These are phyloP conservation scores for Malassezia caprae DNA, from an alignment of 1,284 basidiomycete genomes.

Conservation along the genomic window DNA sequence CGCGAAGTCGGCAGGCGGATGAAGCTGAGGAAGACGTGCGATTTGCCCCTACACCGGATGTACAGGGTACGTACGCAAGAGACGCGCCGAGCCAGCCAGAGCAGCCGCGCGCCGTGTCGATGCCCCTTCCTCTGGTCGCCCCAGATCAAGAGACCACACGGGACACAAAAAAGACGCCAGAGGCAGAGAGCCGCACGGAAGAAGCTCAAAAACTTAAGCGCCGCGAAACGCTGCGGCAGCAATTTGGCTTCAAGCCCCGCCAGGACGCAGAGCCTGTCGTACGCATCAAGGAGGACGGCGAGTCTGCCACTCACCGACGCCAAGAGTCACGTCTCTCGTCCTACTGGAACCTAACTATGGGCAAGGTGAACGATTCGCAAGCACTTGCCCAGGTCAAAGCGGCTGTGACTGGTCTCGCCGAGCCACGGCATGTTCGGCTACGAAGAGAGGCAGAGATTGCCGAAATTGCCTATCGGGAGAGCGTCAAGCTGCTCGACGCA, in stretches of 20 bases:
- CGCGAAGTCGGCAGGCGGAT: slow-evolving; percentile 39
- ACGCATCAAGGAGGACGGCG: not conserved
- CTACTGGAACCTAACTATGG: slow-evolving; percentile 33
- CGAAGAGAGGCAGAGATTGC: slow-evolving; percentile 37
- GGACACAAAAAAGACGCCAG: not conserved
- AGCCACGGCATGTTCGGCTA: slow-evolving; percentile 35
- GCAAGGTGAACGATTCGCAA: slow-evolving; percentile 21
- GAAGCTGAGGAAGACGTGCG: slow-evolving; percentile 45
- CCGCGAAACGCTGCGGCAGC: slow-evolving; percentile 41
- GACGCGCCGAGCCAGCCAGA: slow-evolving; percentile 5
- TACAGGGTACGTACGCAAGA: not conserved
- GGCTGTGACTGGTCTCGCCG: slow-evolving; percentile 31
- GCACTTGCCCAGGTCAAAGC: slow-evolving; percentile 30
- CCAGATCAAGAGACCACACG: not conserved
- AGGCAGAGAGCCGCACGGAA: not conserved
- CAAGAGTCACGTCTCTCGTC: slow-evolving; percentile 20
- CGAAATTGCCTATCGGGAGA: slow-evolving; percentile 32
- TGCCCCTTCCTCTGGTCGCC: not conserved
- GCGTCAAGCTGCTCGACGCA: slow-evolving; percentile 33
- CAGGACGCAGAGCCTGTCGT: not conserved
- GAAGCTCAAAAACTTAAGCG: slow-evolving; percentile 36
- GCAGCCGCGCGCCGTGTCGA: not conserved
- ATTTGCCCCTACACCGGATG: slow-evolving; percentile 27
- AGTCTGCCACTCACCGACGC: slow-evolving; percentile 21
- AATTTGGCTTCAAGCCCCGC: slow-evolving; percentile 40